Conservation (phyloP, 805 yeast genomes). For the Komagataella pseudopastoris region DNA sequence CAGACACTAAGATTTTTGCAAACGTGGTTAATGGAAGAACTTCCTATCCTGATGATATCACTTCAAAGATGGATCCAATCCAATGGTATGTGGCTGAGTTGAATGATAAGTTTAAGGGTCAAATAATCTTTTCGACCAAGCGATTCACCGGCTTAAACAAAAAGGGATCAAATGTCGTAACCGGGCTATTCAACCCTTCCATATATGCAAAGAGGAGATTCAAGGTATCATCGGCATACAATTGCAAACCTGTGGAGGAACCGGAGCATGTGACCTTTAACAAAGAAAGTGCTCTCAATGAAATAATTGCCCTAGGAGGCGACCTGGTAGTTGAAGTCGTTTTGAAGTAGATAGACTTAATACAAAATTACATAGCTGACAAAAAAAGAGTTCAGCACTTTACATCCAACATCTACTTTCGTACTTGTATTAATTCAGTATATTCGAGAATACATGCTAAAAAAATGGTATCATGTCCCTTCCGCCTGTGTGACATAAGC, state of each 20-base stretch:
- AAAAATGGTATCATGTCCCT: neutral
- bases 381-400: neutral
- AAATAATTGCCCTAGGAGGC: constrained; percentile 58
- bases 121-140: constrained; percentile 56
- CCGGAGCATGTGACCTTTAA: constrained; percentile 44
- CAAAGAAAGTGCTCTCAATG: constrained; percentile 58
- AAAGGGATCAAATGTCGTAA: constrained; percentile 44
- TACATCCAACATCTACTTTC: neutral
- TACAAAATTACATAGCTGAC: neutral
- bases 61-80: constrained; percentile 38
- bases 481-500: neutral
- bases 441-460: neutral
- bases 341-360: neutral
- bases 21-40: constrained; percentile 36
- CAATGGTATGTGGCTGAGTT: constrained; percentile 48
- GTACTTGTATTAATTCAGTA: neutral
- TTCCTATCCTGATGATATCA: constrained; percentile 24
- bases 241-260: constrained; percentile 43
- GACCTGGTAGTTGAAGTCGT: constrained; percentile 37
- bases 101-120: constrained; percentile 47
- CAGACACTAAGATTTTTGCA: constrained; percentile 42
- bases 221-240: constrained; percentile 67
- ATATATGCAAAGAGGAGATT: constrained; percentile 44
- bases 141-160: constrained; percentile 39
- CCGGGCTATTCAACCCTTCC: constrained; percentile 73